Conservation (phyloP, 2,329 filamentous ascomycete species). For the Chrysoporthe austroafricana region DNA sequence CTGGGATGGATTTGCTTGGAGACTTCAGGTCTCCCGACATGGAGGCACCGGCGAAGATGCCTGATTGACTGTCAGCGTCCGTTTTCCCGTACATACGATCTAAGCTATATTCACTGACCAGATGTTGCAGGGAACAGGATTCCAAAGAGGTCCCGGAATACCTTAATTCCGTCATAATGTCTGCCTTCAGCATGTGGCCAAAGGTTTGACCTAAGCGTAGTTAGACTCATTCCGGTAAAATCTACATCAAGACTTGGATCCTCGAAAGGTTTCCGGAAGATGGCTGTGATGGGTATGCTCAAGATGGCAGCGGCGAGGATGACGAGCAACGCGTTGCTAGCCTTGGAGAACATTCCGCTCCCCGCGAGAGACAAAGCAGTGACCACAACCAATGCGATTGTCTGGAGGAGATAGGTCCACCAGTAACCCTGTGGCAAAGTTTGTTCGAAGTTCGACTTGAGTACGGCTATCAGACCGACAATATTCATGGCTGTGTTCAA, state of each 20-base stretch:
- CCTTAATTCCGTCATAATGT: constrained; percentile 65
- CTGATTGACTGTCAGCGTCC: constrained; percentile 56
- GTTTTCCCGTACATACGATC: constrained; percentile 33
- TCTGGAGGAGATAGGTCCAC: constrained; percentile 77
- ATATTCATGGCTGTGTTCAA: constrained; percentile 88
- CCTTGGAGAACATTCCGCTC: constrained; percentile 77
- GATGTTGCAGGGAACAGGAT: constrained; percentile 79
- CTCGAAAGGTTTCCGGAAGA: constrained; percentile 69
- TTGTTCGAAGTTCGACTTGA: constrained; percentile 73
- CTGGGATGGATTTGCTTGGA: constrained; percentile 82
- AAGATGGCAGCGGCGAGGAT: constrained; percentile 74
- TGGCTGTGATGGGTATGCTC: constrained; percentile 80
- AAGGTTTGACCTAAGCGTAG: constrained; percentile 75
- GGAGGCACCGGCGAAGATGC: constrained; percentile 73
- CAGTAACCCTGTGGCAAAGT: constrained; percentile 73
- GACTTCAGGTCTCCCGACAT: constrained; percentile 88
- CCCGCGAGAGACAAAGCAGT: constrained; percentile 78
- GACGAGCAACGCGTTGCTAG: constrained; percentile 75
- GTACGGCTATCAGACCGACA: constrained; percentile 82
- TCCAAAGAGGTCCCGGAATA: constrained; percentile 81
- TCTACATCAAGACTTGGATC: constrained; percentile 65
- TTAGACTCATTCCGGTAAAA: constrained; percentile 76
- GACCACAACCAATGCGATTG: constrained; percentile 70
- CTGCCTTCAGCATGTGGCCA: constrained; percentile 69
- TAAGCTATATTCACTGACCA: not conserved